Conservation (phyloP, 2,329 filamentous ascomycete species). For the Orbilia ellipsospora region DNA sequence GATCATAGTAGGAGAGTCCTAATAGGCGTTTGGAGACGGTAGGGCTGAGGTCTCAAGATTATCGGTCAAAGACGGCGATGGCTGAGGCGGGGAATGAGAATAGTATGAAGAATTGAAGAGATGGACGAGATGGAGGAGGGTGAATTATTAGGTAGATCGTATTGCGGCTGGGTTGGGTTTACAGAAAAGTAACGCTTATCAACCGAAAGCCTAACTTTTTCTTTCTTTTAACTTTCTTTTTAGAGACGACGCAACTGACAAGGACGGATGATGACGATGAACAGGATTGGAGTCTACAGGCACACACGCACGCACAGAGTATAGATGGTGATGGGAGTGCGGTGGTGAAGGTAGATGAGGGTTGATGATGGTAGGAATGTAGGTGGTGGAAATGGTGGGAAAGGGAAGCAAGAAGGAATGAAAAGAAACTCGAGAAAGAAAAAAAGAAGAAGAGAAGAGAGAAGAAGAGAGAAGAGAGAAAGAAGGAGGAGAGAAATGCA, state of each 20-base stretch:
- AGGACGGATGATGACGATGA: constrained; percentile 11
- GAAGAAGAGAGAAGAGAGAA: constrained; percentile 14
- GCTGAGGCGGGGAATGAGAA: background rate
- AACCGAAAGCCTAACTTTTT: constrained; percentile 40
- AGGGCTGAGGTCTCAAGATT: constrained; percentile 35
- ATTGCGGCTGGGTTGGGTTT: constrained; percentile 21
- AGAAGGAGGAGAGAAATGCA: background rate
- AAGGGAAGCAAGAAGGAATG: constrained; percentile 8
- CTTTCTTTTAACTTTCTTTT: background rate
- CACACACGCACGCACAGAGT: no score
- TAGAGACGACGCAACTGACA: background rate
- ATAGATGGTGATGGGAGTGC: no score
- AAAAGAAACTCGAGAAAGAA: constrained; percentile 1
- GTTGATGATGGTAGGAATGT: background rate
- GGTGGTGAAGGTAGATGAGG: no score
- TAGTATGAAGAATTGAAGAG: background rate
- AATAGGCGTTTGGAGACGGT: constrained; percentile 14
- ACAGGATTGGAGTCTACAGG: constrained; percentile 1
- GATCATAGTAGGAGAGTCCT: constrained; percentile 18
- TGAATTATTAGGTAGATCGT: background rate
- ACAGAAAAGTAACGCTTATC: constrained; percentile 50
- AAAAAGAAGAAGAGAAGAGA: constrained; percentile 9
- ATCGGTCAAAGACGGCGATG: constrained; percentile 12
- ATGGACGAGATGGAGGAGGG: background rate
- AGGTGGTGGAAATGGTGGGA: constrained; percentile 31